These are phyloP conservation scores for Carpinus fangiana DNA, from an alignment of 306 rosid genomes.

Conservation along the genomic window DNA sequence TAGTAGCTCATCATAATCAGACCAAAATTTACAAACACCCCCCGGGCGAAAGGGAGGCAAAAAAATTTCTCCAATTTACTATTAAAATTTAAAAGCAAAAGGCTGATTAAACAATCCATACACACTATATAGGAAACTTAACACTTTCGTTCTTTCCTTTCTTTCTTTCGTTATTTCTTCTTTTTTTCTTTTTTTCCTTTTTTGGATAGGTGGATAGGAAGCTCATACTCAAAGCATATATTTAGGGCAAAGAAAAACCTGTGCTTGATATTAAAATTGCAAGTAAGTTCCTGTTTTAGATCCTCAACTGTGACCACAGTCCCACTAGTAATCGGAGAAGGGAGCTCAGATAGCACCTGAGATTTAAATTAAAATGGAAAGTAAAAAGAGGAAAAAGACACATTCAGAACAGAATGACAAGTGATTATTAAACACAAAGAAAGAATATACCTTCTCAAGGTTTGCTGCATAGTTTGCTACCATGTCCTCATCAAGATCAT, in stretches of 20 bases:
- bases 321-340: slow-evolving; percentile 78
- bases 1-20: neutral
- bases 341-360: slow-evolving; percentile 87
- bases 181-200: no score
- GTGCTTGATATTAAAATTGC: slow-evolving; percentile 86
- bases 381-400: neutral
- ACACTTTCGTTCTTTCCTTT: no score
- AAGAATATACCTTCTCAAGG: slow-evolving; percentile 73
- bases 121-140: neutral
- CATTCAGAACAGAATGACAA: slow-evolving; percentile 8
- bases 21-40: neutral
- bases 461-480: slow-evolving; percentile 71
- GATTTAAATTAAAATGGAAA: neutral
- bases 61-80: neutral
- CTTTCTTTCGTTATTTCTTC: no score
- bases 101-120: neutral
- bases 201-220: neutral
- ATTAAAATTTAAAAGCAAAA: neutral
- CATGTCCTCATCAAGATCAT: slow-evolving; percentile 83
- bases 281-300: slow-evolving; percentile 78
- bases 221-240: neutral
- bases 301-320: slow-evolving; percentile 79
- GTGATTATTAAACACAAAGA: slow-evolving; percentile 13
- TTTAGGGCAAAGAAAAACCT: slow-evolving; percentile 51
- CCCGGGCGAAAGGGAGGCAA: neutral